These are phyloP conservation scores for Candida anglica DNA, from an alignment of 805 yeast species.

Conservation along the genomic window DNA sequence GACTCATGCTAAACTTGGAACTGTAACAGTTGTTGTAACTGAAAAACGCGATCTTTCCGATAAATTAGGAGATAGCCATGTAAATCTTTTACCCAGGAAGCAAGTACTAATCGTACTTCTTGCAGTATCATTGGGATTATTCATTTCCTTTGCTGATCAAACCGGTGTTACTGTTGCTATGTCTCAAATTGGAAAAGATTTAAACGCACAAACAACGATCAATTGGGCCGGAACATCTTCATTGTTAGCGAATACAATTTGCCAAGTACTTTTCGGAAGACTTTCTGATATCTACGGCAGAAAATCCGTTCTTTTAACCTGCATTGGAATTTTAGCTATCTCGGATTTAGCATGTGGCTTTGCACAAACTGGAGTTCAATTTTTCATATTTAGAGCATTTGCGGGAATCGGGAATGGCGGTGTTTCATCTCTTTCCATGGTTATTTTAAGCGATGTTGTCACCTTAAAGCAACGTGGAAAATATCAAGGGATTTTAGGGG, in stretches of 20 bases:
- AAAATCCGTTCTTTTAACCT: slow-evolving; percentile 37
- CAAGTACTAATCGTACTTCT: slow-evolving; percentile 33
- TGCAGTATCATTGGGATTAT: slow-evolving; percentile 34
- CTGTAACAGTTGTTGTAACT: not conserved
- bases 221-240: slow-evolving; percentile 60
- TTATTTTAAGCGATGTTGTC: slow-evolving; percentile 51
- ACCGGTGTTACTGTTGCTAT: slow-evolving; percentile 47
- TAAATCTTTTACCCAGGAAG: slow-evolving; percentile 34
- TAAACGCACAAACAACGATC: slow-evolving; percentile 44
- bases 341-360: slow-evolving; percentile 51
- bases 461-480: slow-evolving; percentile 52
- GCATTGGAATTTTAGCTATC: slow-evolving; percentile 35
- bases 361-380: slow-evolving; percentile 44
- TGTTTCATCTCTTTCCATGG: slow-evolving; percentile 46
- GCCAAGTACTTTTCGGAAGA: slow-evolving; percentile 52
- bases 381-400: slow-evolving; percentile 49
- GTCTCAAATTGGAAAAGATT: slow-evolving; percentile 44
- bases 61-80: slow-evolving; percentile 38
- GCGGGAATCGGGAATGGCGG: slow-evolving; percentile 60
- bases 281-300: slow-evolving; percentile 54
- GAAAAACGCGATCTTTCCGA: slow-evolving; percentile 11
- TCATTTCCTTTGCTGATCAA: slow-evolving; percentile 47
- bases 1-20: no score
- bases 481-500: slow-evolving; percentile 54
- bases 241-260: slow-evolving; percentile 46